Percentiles rank a stretch among this genome's conserved stretches.
phyloP scores from a whole-genome alignment of 1,284 basidiomycete species.

The Xerocomus minutiporus region DNA sequence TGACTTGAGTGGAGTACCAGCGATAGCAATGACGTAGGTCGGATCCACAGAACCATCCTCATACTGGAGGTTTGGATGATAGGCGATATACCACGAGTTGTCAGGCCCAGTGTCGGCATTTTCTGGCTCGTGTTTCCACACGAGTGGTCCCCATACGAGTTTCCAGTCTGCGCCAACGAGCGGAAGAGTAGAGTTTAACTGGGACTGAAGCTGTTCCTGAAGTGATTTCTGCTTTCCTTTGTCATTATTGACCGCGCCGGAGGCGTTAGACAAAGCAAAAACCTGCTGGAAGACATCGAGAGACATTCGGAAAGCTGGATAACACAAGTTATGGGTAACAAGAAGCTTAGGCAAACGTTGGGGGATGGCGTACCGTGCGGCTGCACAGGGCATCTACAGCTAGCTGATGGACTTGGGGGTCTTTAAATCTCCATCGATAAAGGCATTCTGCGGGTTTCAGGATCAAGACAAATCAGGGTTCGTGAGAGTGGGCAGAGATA shows the following conservation, averaged over 20 bases:
- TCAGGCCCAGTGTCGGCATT: slow-evolving; percentile 8
- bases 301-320: slow-evolving; percentile 9
- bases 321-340: background rate
- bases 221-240: slow-evolving; percentile 1
- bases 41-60: slow-evolving; percentile 12
- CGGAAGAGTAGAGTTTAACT: background rate
- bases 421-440: background rate
- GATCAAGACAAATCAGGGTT: background rate
- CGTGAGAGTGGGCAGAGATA: background rate
- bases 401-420: background rate
- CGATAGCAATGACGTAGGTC: slow-evolving; percentile 14
- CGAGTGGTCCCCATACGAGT: slow-evolving; percentile 15
- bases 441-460: background rate
- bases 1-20: slow-evolving; percentile 8
- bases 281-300: slow-evolving; percentile 21
- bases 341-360: background rate
- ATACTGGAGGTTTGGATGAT: slow-evolving; percentile 8
- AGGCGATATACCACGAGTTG: slow-evolving; percentile 19
- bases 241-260: background rate
- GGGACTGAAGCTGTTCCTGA: background rate
- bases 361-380: background rate
- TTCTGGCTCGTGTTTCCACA: slow-evolving; percentile 15
- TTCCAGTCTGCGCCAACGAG: slow-evolving; percentile 1
- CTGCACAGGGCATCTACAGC: background rate
- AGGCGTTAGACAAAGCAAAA: slow-evolving; percentile 8